phyloP scores from a whole-genome alignment of 1,284 basidiomycete genomes.

The Laetiporus sulphureus region DNA sequence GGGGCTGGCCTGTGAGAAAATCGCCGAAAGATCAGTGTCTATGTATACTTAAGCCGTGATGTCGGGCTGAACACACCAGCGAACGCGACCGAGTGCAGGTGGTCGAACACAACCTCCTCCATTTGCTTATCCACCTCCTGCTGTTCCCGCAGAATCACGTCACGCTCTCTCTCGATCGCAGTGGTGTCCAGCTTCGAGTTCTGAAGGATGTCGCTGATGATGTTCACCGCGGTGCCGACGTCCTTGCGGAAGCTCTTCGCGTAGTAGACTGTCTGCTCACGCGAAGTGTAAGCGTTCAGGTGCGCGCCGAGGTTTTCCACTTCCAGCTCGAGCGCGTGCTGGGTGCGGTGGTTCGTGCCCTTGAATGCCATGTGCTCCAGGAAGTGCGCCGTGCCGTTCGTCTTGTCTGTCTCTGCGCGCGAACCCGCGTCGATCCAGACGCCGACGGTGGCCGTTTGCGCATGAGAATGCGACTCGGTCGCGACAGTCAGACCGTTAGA shows the following conservation, averaged over 20 bases:
- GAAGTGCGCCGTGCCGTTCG: constrained; percentile 97
- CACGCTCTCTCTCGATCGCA: constrained; percentile 94
- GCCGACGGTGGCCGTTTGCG: constrained; percentile 97
- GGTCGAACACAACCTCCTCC: constrained; percentile 99
- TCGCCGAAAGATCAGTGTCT: constrained; percentile 7
- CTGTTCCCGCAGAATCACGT: constrained; percentile 96
- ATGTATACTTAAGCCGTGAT: constrained; percentile 1
- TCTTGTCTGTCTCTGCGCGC: constrained; percentile 90
- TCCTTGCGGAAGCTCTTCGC: constrained; percentile 99
- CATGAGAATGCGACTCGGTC: constrained; percentile 87
- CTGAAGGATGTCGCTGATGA: constrained; percentile 97
- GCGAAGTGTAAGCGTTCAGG: constrained; percentile 97
- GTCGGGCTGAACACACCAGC: constrained; percentile 57
- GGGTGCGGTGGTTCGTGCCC: constrained; percentile 87
- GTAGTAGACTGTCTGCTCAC: constrained; percentile 99
- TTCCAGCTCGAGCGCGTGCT: constrained; percentile 92
- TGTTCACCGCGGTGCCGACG: constrained; percentile 87
- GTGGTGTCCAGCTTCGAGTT: constrained; percentile 90
- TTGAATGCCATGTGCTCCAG: constrained; percentile 98
- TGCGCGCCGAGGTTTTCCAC: constrained; percentile 98
- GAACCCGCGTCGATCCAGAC: constrained; percentile 99
- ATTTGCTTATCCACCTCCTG: constrained; percentile 99
- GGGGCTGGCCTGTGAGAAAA: constrained; percentile 68
- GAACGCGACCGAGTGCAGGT: constrained; percentile 95
- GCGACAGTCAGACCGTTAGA: constrained; percentile 91